Base-by-base conservation (phyloP, 2,329 filamentous ascomycete genomes). In the Chaetomium olivaceum region DNA sequence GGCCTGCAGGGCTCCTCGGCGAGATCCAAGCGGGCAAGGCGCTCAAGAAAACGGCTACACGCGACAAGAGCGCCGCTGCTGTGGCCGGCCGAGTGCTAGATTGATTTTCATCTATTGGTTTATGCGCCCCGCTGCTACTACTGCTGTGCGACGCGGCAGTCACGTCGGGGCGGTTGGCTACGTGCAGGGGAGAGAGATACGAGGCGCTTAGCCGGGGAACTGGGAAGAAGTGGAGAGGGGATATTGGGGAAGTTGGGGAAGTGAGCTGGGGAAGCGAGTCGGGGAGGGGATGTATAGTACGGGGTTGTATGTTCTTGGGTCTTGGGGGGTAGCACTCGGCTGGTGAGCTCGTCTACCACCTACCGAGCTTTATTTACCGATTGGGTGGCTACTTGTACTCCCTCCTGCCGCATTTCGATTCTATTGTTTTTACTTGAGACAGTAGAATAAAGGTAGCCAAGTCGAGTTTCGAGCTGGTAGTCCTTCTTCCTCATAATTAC, bases 1-100 rank as follows among this genome's bases (percentile, higher is more conserved):
- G 84, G 31, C 86, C 87, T 23, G 74, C 85, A 23, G 87, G 88
- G 0, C 83, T 99, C 73, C 78, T 99, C 69, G 89, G 88, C 66
- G 87, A 97, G 76, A 98, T 99, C 68, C 89, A 94, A 75, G 80
- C 87, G 68, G 94, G 95, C 52, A 93, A 78, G 77, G 78, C 87
- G 2, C 80, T 99, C 75, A 93, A 85, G 82, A 98, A 98, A 83
- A 92, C 93, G 27, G 82, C 89, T 76, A 98, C 95, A 0, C 93
- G 92, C 77, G 95, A 99, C 77, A 89, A 89, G 77, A 97, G 93
- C 77, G 78, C 73, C 57, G 85, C 91, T 60, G 77, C 88, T 61
- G 82, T 89, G 65, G 91, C 92, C 25, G 94, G 94, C n/a, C 86
- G 88, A 67, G 93, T 97, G 66, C 77, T 87, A 76, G 81, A 80